Evolutionary conservation across 371 early-diverging fungal genomes (phyloP), one percentile per base, ranked within the genome.

Genomic region (Mucor racemosus): DNA sequence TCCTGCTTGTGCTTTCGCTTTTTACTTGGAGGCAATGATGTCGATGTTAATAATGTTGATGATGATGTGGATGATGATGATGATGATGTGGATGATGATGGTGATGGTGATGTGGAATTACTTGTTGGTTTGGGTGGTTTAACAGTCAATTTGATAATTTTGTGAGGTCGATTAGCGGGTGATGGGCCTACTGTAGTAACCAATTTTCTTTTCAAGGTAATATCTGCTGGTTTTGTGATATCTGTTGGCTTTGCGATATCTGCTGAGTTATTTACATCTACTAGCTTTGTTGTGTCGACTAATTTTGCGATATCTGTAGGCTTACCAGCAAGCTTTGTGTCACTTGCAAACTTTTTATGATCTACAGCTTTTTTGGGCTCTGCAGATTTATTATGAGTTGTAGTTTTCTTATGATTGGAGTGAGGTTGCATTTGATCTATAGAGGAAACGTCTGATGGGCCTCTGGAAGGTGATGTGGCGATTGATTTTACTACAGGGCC

Each of bases 81-180:
- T 5, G n/a, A 44, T n/a, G n/a, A 15, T 44, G 44, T 15, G n/a
- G n/a, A 19, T 17, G 15, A 19, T 26, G 19, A 54, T 54, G 41
- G 46, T 9, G 4, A 11, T 38, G 19, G 41, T 57, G 42, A 38
- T 38, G 38, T 38, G 7, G 38, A 9, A 34, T 62, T 60, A 34
- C 58, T 60, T 26, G 54, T 60, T 26, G 54, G 44, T 39, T 57
- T 17, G 7, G 76, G 73, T 34, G 76, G 76, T 36, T 67, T 64
- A 8, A 76, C 57, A 10, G 73, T 76, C 7, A 76, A 57, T 50
- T 59, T 66, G 15, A 75, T 75, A 7, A 73, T 58, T n/a, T 73
- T 73, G 44, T 64, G 67, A 26, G 63, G 65, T 35, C 50, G 59
- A 19, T 35, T 13, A 2, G 46, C 1, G 1, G 55, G n/a, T n/a